These are phyloP conservation scores for Chamaecyparis obtusa DNA, from an alignment of 75 land plant genomes.

Conservation along the genomic window DNA sequence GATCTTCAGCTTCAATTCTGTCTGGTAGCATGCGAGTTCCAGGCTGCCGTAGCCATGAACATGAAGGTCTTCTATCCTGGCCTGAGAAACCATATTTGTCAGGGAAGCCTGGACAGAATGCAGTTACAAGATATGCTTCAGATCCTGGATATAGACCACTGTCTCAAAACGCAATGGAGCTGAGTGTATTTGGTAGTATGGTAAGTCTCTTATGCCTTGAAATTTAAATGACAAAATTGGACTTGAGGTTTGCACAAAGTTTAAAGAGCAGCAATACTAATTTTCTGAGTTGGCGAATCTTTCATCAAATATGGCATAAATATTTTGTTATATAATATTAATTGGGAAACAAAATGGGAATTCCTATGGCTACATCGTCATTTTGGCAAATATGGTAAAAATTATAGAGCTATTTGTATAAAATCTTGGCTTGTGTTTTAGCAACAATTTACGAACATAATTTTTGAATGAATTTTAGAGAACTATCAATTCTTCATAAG, in stretches of 20 bases:
- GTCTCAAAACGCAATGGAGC: conserved; percentile 45
- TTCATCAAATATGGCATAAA: not conserved
- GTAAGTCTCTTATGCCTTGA: conserved; percentile 28
- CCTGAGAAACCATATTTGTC: conserved; percentile 37
- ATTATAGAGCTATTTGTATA: not conserved
- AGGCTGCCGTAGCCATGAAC: conserved; percentile 43
- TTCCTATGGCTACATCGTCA: not conserved
- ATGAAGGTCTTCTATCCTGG: conserved; percentile 56
- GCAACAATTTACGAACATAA: not conserved
- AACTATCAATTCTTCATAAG: not conserved
- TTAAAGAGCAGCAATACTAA: not conserved
- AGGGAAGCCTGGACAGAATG: conserved; percentile 14
- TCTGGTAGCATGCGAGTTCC: conserved; percentile 29
- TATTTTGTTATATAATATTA: not conserved
- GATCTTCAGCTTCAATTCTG: conserved; percentile 28
- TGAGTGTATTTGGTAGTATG: conserved; percentile 73
- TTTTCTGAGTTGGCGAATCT: not conserved
- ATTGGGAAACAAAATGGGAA: not conserved
- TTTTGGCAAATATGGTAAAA: not conserved
- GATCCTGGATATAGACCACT: conserved; percentile 17
- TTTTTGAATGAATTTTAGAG: not conserved
- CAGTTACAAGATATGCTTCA: not conserved
- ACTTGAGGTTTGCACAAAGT: not conserved
- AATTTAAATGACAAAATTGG: conserved; percentile 6
- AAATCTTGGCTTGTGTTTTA: not conserved